Base-by-base conservation (phyloP, 2,329 filamentous ascomycete genomes). In the Arthrocladium fulminans region DNA sequence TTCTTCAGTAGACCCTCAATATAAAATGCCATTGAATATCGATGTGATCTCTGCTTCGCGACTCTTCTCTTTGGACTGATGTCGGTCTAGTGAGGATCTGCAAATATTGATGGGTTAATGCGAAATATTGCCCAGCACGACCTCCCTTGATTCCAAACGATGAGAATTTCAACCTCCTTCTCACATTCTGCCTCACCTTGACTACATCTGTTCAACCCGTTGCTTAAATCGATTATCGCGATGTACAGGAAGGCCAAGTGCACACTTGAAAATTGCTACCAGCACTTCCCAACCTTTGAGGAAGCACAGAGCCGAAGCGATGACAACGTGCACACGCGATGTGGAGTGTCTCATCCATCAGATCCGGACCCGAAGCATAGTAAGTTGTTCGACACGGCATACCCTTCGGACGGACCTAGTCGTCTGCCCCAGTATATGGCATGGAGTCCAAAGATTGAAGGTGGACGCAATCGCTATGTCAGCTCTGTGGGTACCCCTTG, bases 391-490 rank as follows among this genome's bases (percentile, higher is more conserved):
- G 10, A 15, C 4, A 23, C 29, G 13, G 8, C 20, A 6, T 10
- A 15, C 17, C 19, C 27, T 29, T 8, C 20, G 44, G 19, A 47
- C 30, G 32, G 30, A 46, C 15, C 10, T 24, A 60, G 57, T 75
- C 39, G 70, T 70, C 44, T 82, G 79, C 59, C 72, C n/a, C 75
- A 10, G 66, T 78, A 35, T 81, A 79, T 46, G 74, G 73, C 10
- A 59, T 69, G 7, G 76, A 80, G 35, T 80, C 79, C 62, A 71
- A n/a, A 72, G 51, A 76, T 70, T 23, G 64, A 69, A 2, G 68
- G 67, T 19, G 78, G 76, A 1, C 65, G 74, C 9, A 70, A 73
- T 46, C 57, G 57, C 17, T 79, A 82, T 53, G 68, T 78, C n/a
- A 64, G 68, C 47, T 60, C 68, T 54, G 76, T 79, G 58, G 58